phyloP scores from a whole-genome alignment of 768 basidiomycete genomes.

The Clathrus columnatus region DNA sequence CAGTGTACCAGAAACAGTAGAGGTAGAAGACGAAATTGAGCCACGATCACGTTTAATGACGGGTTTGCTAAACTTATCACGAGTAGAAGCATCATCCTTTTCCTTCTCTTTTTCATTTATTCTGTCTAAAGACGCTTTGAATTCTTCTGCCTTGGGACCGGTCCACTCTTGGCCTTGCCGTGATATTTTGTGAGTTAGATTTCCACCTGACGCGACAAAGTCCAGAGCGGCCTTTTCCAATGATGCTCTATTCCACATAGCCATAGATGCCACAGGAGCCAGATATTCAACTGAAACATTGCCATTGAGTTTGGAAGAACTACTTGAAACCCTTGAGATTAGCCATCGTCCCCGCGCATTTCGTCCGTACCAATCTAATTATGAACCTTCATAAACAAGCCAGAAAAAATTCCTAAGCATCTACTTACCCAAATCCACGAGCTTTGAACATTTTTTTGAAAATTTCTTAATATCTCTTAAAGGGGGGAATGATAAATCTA shows the following conservation, averaged over 20 bases:
- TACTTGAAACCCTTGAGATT: slow-evolving; percentile 17
- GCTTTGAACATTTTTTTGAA: slow-evolving; percentile 27
- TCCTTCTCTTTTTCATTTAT: slow-evolving; percentile 20
- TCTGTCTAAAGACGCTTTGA: slow-evolving; percentile 16
- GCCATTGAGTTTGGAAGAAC: slow-evolving; percentile 21
- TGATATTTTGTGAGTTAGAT: slow-evolving; percentile 14
- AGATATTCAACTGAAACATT: slow-evolving; percentile 27
- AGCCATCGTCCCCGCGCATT: slow-evolving; percentile 26
- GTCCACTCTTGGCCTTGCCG: slow-evolving; percentile 25
- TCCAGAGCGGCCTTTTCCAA: slow-evolving; percentile 13
- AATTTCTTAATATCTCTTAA: slow-evolving; percentile 31
- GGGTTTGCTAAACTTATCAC: slow-evolving; percentile 2
- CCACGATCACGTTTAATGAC: not conserved
- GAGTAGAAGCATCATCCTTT: not conserved
- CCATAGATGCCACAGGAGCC: slow-evolving; percentile 18
- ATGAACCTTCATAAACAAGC: not conserved
- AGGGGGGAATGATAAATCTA: slow-evolving; percentile 29
- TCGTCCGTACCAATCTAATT: slow-evolving; percentile 30
- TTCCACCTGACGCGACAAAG: slow-evolving; percentile 15
- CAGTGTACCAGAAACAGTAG: not conserved
- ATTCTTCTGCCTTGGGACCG: slow-evolving; percentile 21
- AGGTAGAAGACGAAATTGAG: not conserved
- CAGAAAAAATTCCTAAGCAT: not conserved
- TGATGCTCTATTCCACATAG: slow-evolving; percentile 16
- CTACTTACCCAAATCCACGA: slow-evolving; percentile 23